These are phyloP conservation scores for Hortaea werneckii DNA, from an alignment of 2,329 filamentous ascomycete genomes.

Conservation along the genomic window DNA sequence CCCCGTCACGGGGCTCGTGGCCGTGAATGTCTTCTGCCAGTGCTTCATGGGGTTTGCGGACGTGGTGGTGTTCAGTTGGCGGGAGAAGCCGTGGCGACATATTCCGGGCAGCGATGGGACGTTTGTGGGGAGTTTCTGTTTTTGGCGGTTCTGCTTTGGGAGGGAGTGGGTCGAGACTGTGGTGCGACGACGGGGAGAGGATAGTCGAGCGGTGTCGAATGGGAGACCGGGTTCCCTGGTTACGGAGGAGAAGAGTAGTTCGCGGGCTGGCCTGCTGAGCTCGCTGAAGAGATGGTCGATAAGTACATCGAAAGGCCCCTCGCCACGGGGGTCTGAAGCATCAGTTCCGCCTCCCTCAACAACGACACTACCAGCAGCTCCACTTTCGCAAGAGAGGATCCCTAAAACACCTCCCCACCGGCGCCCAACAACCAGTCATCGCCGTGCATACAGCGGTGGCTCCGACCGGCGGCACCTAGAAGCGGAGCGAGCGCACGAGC, in stretches of 20 bases:
- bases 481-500: conserved; percentile 26
- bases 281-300: not conserved
- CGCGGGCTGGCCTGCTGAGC: conserved; percentile 7
- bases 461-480: conserved; percentile 23
- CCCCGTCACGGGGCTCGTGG: conserved; percentile 47
- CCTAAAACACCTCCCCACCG: no score
- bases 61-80: conserved; percentile 55
- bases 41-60: conserved; percentile 59
- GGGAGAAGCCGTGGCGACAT: conserved; percentile 62
- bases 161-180: not conserved
- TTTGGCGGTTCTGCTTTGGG: conserved; percentile 17
- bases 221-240: no score
- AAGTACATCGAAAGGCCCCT: not conserved
- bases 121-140: conserved; percentile 30
- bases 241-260: conserved; percentile 5
- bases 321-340: not conserved
- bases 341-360: no score
- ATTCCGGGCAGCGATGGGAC: conserved; percentile 36
- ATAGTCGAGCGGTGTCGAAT: conserved; percentile 4
- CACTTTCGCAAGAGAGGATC: no score
- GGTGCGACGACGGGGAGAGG: not conserved
- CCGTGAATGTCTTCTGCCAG: conserved; percentile 48
- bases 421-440: no score
- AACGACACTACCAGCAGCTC: no score
- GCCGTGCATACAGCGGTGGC: conserved; percentile 19